Evolutionary conservation across 78 protist species (phyloP), one percentile per base, ranked within the genome.

Genomic region (Dictyostelium citrinum): DNA sequence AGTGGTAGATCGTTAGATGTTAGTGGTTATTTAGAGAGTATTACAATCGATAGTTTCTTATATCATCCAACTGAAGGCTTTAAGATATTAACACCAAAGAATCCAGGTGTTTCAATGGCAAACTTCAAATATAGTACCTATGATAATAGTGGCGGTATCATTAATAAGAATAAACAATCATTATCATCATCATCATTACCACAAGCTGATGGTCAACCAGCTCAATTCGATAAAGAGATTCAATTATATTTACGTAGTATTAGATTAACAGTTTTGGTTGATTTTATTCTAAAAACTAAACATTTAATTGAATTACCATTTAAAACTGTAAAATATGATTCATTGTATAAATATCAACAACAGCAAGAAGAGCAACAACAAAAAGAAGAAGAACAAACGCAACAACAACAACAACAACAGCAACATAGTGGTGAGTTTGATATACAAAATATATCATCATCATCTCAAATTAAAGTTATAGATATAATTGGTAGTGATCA

Each of bases 321-420:
- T 35, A 88, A 88, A 67, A 88, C 93, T 33, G 86, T 88, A 20
- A 88, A 88, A 78, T 88, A 88, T 88, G 93, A 78, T 10, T 75
- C 83, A 55, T 51, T 84, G 27, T 84, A 84, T 60, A 46, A 81
- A 58, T 84, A 84, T 75, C 91, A 84, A 75, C 68, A 75, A 31
- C 67, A 68, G 46, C 33, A 76, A 14, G 14, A 74, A 76, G n/a
- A 27, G 24, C 27, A 61, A 39, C 37, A 76, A 29, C 39, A 39
- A 64, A 70, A 64, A 33, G 3, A 12, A 71, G 33, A 84, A 74
- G 7, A 16, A 12, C 14, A 20, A 72, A 7, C 2, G 43, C 33
- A 3, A 33, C 11, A 10, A 27, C 1, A n/a, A 10, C 0, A 12
- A 8, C 45, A 75, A 27, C 71, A 71, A 27, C 81, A 49, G 61